phyloP scores from a whole-genome alignment of 2,329 filamentous ascomycete genomes.

The Trichoderma afroharzianum region DNA sequence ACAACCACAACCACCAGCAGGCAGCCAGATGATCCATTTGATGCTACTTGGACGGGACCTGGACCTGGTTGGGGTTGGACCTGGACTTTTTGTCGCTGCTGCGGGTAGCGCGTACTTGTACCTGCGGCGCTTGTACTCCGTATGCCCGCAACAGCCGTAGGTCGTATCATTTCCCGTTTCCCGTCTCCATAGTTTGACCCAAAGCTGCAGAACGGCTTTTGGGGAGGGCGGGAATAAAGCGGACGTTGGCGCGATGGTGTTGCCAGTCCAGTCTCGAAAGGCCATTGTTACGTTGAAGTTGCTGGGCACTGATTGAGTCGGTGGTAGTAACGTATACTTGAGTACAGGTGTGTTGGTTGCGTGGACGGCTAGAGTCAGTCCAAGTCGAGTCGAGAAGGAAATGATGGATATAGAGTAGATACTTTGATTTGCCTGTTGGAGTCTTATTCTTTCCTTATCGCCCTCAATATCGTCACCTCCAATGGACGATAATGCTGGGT shows the following conservation, averaged over 20 bases:
- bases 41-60: neutral
- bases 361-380: neutral
- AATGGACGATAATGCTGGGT: neutral
- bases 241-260: neutral
- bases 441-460: neutral
- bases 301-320: neutral
- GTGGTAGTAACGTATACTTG: neutral
- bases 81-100: neutral
- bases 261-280: neutral
- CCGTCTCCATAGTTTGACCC: neutral
- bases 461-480: neutral
- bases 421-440: neutral
- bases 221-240: neutral
- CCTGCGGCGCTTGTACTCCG: slow-evolving; percentile 6
- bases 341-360: neutral
- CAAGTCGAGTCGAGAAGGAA: neutral
- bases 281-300: neutral
- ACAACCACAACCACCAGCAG: neutral
- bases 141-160: slow-evolving; percentile 9
- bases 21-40: neutral
- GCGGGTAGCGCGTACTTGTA: neutral
- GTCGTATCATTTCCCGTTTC: slow-evolving; percentile 4
- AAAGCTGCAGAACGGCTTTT: slow-evolving; percentile 7
- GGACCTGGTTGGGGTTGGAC: neutral
- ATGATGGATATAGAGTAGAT: neutral